Percentiles rank a stretch among this genome's conserved stretches.
These are phyloP conservation scores for Incumbomyces delicatus DNA, from an alignment of 2,329 filamentous ascomycete genomes.

Conservation along the genomic window DNA sequence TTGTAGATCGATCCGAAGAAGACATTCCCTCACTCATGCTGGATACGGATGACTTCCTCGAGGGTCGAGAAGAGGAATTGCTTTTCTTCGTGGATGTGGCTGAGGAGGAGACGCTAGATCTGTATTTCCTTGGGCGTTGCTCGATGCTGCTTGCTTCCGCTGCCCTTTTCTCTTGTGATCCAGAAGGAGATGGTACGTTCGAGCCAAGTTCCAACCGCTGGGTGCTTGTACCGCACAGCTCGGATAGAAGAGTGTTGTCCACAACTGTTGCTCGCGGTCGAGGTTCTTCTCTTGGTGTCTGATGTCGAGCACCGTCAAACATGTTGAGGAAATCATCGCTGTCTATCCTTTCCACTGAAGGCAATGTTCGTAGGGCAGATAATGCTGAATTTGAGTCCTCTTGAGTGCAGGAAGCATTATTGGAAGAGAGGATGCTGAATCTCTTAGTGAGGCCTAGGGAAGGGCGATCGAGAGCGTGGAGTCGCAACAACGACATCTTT, in stretches of 20 bases:
- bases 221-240: neutral
- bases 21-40: conserved; percentile 1
- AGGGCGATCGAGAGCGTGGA: conserved; percentile 4
- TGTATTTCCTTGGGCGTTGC: neutral
- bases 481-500: conserved; percentile 5
- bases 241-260: neutral
- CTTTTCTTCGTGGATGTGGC: conserved; percentile 2
- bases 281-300: neutral
- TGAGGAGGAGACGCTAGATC: conserved; percentile 4
- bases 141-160: neutral
- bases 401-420: conserved; percentile 1
- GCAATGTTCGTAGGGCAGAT: neutral
- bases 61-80: neutral
- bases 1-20: conserved; percentile 2
- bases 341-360: conserved; percentile 2
- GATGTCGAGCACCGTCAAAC: neutral
- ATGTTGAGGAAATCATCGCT: conserved; percentile 6
- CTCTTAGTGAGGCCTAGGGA: conserved; percentile 3
- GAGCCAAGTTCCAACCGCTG: neutral
- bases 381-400: neutral
- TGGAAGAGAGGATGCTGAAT: conserved; percentile 4
- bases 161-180: neutral
- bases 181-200: neutral
- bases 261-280: neutral
- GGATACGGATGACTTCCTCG: conserved; percentile 1